Evolutionary conservation across 2,329 filamentous ascomycete species (phyloP).

Genomic region (Sporothrix variecibatus): DNA sequence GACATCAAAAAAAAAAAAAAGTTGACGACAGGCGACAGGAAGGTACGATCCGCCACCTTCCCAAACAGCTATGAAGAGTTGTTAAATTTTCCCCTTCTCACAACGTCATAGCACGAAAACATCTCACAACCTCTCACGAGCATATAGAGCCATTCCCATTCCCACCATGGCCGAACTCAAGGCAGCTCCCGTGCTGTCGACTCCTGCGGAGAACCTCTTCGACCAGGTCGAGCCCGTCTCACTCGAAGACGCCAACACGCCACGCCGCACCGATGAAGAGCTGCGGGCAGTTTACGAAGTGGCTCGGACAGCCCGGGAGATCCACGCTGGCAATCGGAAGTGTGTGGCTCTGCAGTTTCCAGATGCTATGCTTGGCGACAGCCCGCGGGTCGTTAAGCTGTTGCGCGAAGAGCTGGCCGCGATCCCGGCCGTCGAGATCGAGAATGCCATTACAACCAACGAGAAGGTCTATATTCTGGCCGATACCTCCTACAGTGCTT

Average conservation of each 20-base stretch:
- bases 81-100: neutral
- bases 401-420: conserved; percentile 46
- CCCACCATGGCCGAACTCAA: conserved; percentile 51
- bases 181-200: conserved; percentile 62
- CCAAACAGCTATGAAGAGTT: conserved; percentile 6
- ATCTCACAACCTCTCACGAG: neutral
- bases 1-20: conserved; percentile 14
- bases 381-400: conserved; percentile 73
- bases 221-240: conserved; percentile 50
- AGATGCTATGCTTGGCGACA: conserved; percentile 87
- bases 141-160: neutral
- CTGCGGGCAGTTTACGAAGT: conserved; percentile 82
- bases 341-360: conserved; percentile 93
- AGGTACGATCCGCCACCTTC: conserved; percentile 25
- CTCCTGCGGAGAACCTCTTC: conserved; percentile 61
- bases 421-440: neutral
- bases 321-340: conserved; percentile 69
- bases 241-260: conserved; percentile 36
- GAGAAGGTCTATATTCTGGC: conserved; percentile 76
- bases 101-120: neutral
- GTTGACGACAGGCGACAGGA: neutral
- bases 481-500: conserved; percentile 95
- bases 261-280: conserved; percentile 61
- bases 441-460: neutral
- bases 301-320: conserved; percentile 72